Percentiles rank a stretch among this genome's conserved stretches.
Conservation (phyloP, 2,329 filamentous ascomycete species). For the Elsinoe ampelina region DNA sequence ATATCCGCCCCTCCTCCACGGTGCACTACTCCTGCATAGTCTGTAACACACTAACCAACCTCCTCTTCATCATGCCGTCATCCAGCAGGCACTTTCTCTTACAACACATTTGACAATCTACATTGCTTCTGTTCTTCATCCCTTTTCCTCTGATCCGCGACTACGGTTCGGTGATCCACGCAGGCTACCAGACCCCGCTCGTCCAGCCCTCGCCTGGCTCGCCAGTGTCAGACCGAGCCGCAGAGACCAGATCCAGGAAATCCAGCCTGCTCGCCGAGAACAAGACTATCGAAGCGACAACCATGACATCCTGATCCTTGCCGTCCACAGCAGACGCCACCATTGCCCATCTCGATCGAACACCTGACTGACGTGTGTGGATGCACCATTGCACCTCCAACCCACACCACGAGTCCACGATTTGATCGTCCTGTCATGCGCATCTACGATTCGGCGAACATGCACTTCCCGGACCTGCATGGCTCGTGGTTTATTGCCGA, state of each 20-base stretch:
- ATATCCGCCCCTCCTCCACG: constrained; percentile 2
- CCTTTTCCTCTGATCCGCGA: background rate
- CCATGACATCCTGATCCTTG: background rate
- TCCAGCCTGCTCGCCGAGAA: background rate
- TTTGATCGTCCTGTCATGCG: background rate
- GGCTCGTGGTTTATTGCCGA: background rate
- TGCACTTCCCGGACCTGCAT: background rate
- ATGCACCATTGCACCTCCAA: background rate
- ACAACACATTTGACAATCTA: background rate
- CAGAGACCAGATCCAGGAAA: background rate
- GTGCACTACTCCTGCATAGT: constrained; percentile 4
- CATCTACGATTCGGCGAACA: constrained; percentile 5
- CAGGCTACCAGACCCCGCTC: background rate
- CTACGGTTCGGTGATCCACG: background rate
- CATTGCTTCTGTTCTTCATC: background rate
- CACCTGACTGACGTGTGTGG: background rate
- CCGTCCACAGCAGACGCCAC: background rate
- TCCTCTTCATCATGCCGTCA: constrained; percentile 6
- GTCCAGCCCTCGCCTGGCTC: background rate
- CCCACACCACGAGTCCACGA: background rate
- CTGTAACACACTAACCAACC: constrained; percentile 11
- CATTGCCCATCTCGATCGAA: background rate
- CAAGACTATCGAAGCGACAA: background rate
- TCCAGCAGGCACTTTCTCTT: background rate
- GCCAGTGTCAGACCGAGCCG: background rate